A percentile compares a stretch with the other conserved stretches of the same genome.
These are phyloP conservation scores for Dendryphion nanum DNA, from an alignment of 2,329 filamentous ascomycete species.

Conservation along the genomic window DNA sequence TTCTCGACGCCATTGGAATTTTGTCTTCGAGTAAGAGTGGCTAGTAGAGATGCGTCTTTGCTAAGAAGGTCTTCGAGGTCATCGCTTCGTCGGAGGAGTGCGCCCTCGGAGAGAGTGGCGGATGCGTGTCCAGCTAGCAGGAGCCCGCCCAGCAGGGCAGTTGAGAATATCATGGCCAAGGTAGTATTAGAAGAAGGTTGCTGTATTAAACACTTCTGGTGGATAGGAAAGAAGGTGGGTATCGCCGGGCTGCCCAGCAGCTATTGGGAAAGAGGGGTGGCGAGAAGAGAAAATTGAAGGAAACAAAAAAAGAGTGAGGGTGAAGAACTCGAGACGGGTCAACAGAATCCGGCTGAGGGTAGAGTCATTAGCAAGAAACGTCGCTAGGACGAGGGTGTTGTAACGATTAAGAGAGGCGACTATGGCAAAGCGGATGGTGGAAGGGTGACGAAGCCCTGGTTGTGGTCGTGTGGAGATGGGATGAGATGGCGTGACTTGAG, in stretches of 20 bases:
- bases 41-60: constrained; percentile 33
- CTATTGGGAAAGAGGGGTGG: constrained; percentile 28
- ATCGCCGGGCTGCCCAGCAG: constrained; percentile 38
- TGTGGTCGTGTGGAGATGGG: neutral
- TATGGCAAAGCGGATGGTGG: constrained; percentile 20
- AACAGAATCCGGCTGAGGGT: constrained; percentile 29
- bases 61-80: constrained; percentile 33
- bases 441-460: neutral
- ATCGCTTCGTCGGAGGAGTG: constrained; percentile 26
- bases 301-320: constrained; percentile 27
- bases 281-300: constrained; percentile 20
- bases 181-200: constrained; percentile 34
- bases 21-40: constrained; percentile 37
- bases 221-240: constrained; percentile 12
- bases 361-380: constrained; percentile 24
- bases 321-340: constrained; percentile 20
- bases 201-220: constrained; percentile 38
- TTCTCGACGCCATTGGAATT: constrained; percentile 24
- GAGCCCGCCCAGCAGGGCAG: constrained; percentile 27
- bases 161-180: constrained; percentile 31
- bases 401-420: constrained; percentile 13
- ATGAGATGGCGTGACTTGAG: constrained; percentile 33
- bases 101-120: constrained; percentile 23
- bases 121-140: constrained; percentile 31
- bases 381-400: constrained; percentile 1